Evolutionary conservation across 495 filamentous ascomycete genomes (phyloP), one percentile per base, ranked within the genome.

Genomic region (Xylaria longipes): DNA sequence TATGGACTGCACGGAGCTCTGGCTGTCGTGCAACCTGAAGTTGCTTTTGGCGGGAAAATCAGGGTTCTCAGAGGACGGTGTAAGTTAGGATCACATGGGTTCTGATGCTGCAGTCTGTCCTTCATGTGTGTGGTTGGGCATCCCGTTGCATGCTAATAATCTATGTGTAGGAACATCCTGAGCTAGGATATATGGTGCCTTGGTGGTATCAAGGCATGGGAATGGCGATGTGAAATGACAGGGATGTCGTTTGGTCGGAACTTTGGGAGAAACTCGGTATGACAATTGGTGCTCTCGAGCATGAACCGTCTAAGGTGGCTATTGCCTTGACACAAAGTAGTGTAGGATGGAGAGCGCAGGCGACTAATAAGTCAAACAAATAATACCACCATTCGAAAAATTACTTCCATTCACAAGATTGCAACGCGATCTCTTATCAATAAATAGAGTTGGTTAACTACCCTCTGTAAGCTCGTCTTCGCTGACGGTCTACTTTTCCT

Each of bases 151-250:
- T 56, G 20, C 67, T 62, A 41, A 70, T 39, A 33, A 29, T 52
- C 20, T 33, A 11, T 60, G 20, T 22, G 3, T 25, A 70, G 57
- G 56, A 57, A 22, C 68, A 70, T 39, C 41, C 57, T 15, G 61
- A 65, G 15, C 41, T 71, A 12, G 61, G 46, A 33, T 71, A 65
- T 22, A 65, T 71, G 43, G 57, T 71, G 20, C 60, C 58, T 31
- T 71, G 61, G 69, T 65, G 61, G 69, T 57, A 71, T 71, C 58
- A 65, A 58, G 69, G 69, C 17, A 65, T 71, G 33, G 35, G 61
- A 22, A 56, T 65, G 61, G 17, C 54, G 5, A 45, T 62, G 54
- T 62, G 20, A 46, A 41, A 35, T 31, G 1, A 1, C 6, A 35
- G 15, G 11, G 15, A 41, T 17, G 14, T 54, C 12, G 22, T 27